A percentile compares a stretch with the other conserved stretches of the same genome.
Evolutionary conservation across 2,329 filamentous ascomycete species (phyloP).

Genomic region (Taxawa tesnikishii): DNA sequence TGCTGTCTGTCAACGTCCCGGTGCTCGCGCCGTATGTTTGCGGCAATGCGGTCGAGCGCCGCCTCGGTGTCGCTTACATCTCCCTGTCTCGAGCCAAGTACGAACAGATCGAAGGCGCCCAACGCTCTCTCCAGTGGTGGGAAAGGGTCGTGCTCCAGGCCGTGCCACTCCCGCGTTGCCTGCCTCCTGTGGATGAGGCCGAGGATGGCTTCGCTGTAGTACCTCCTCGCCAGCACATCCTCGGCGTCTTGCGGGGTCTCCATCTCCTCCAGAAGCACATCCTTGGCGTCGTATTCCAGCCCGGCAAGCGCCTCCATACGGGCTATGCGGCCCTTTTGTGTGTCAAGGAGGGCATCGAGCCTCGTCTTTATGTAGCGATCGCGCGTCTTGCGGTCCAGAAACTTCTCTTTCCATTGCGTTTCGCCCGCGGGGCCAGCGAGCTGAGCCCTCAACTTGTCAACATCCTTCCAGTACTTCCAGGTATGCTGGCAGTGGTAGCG

Average conservation of each 20-base stretch:
- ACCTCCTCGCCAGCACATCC: slow-evolving; percentile 67
- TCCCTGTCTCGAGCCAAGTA: slow-evolving; percentile 53
- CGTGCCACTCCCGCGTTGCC: slow-evolving; percentile 66
- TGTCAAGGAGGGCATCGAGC: slow-evolving; percentile 58
- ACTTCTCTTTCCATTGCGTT: slow-evolving; percentile 52
- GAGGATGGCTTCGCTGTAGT: slow-evolving; percentile 63
- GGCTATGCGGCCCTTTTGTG: slow-evolving; percentile 55
- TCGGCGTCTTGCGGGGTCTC: slow-evolving; percentile 45
- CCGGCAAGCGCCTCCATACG: slow-evolving; percentile 59
- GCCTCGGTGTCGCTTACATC: slow-evolving; percentile 53
- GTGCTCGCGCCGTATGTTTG: slow-evolving; percentile 40
- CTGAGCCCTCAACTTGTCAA: slow-evolving; percentile 44
- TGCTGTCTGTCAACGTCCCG: slow-evolving; percentile 43
- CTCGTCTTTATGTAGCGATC: slow-evolving; percentile 20
- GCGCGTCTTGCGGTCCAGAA: slow-evolving; percentile 21
- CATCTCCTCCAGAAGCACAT: slow-evolving; percentile 60
- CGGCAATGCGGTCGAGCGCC: slow-evolving; percentile 53
- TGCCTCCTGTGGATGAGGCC: slow-evolving; percentile 69
- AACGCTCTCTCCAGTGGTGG: slow-evolving; percentile 61
- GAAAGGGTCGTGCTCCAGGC: slow-evolving; percentile 37
- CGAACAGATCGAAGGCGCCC: slow-evolving; percentile 80
- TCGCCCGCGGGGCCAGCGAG: slow-evolving; percentile 23
- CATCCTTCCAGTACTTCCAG: slow-evolving; percentile 67
- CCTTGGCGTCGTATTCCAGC: slow-evolving; percentile 79
- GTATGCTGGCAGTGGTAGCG: slow-evolving; percentile 54